These are phyloP conservation scores for Globisporangium uncinulatum DNA, from an alignment of 352 stramenopile genomes.

Conservation along the genomic window DNA sequence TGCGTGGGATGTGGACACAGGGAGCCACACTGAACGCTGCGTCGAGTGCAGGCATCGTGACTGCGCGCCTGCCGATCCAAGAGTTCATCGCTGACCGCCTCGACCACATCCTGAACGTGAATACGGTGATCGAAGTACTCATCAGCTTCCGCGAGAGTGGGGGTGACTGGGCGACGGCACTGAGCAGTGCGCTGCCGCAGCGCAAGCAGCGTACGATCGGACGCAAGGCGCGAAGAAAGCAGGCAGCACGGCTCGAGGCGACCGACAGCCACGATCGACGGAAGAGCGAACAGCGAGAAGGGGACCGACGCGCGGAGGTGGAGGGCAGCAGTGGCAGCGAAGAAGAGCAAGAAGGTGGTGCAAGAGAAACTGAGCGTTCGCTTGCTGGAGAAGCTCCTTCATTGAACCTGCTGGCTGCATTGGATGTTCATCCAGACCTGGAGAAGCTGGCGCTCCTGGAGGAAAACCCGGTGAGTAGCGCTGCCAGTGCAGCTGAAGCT, in stretches of 20 bases:
- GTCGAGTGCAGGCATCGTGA: conserved; percentile 36
- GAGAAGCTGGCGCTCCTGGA: too few relatives aligned
- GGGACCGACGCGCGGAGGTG: too few relatives aligned
- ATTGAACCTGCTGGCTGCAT: too few relatives aligned
- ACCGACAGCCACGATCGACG: too few relatives aligned
- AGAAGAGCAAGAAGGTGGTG: too few relatives aligned
- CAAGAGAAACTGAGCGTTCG: too few relatives aligned
- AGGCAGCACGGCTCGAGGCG: not conserved
- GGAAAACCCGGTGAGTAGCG: too few relatives aligned
- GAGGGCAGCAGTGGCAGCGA: too few relatives aligned
- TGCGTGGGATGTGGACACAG: conserved; percentile 10
- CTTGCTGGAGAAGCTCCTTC: too few relatives aligned
- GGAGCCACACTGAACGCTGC: conserved; percentile 52
- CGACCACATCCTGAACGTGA: conserved; percentile 80
- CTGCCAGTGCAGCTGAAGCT: too few relatives aligned
- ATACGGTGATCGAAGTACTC: conserved; percentile 70
- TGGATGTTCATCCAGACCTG: too few relatives aligned
- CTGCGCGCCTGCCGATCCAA: conserved; percentile 64
- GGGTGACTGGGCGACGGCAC: conserved; percentile 42
- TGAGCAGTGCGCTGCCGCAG: conserved; percentile 45
- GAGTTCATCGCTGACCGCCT: conserved; percentile 58
- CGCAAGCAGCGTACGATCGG: conserved; percentile 37
- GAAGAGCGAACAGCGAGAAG: too few relatives aligned
- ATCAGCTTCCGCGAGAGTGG: conserved; percentile 36
- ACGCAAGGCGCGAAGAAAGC: conserved; percentile 25